Conservation (phyloP, 306 rosid species). For the Malus sieversii region DNA sequence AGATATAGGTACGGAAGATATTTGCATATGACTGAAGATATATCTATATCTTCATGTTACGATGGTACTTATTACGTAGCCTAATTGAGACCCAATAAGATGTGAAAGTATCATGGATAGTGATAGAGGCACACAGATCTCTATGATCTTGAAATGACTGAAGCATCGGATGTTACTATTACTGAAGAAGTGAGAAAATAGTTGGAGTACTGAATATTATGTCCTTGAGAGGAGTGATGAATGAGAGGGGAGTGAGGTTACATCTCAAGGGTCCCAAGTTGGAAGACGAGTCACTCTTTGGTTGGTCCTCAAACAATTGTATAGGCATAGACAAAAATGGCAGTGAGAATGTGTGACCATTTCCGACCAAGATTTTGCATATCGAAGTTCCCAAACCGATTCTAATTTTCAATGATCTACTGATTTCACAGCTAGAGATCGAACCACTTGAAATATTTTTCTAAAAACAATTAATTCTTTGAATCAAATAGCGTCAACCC, state of each 20-base stretch:
- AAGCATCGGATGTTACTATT: not conserved
- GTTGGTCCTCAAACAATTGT: conserved; percentile 42
- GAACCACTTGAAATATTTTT: conserved; percentile 34
- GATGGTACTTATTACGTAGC: not conserved
- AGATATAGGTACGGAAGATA: not conserved
- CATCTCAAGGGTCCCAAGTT: not conserved
- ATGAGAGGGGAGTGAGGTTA: not conserved
- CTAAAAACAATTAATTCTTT: conserved; percentile 3
- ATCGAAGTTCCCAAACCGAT: conserved; percentile 24
- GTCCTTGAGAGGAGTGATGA: not conserved
- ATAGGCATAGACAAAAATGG: conserved; percentile 20
- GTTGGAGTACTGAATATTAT: not conserved
- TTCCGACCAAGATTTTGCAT: conserved; percentile 24
- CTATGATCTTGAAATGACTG: conserved; percentile 4
- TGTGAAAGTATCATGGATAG: conserved; percentile 33
- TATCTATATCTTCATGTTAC: not conserved
- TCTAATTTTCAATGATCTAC: conserved; percentile 40
- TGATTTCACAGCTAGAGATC: conserved; percentile 11
- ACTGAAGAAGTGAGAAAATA: not conserved
- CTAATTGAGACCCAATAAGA: not conserved
- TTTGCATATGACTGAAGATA: no score
- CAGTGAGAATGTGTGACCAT: conserved; percentile 19
- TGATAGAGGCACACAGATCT: conserved; percentile 41
- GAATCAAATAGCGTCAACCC: conserved; percentile 9
- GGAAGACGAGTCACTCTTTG: conserved; percentile 3